phyloP scores from a whole-genome alignment of 805 yeast genomes.

The Ogataea nitratoaversa region DNA sequence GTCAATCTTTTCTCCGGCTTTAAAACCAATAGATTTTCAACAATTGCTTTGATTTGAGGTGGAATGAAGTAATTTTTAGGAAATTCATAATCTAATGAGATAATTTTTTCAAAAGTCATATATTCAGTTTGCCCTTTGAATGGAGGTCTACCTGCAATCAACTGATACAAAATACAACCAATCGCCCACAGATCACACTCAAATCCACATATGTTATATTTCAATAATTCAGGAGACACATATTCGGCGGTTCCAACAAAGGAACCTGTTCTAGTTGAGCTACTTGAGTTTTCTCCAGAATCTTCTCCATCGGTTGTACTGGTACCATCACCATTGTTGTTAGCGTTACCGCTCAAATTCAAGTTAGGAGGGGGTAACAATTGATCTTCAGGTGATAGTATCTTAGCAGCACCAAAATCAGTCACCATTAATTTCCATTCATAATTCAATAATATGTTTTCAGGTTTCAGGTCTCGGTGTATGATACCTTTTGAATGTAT shows the following conservation, averaged over 20 bases:
- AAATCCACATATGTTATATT: slow-evolving; percentile 74
- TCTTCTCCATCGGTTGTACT: slow-evolving; percentile 5
- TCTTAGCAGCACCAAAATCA: slow-evolving; percentile 97
- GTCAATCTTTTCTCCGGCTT: slow-evolving; percentile 66
- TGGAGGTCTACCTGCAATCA: slow-evolving; percentile 82
- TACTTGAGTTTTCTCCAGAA: slow-evolving; percentile 18
- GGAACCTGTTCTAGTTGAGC: slow-evolving; percentile 53
- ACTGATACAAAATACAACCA: slow-evolving; percentile 83
- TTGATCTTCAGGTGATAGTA: slow-evolving; percentile 46
- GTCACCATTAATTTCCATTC: slow-evolving; percentile 89
- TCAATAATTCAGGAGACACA: slow-evolving; percentile 86
- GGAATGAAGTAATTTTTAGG: slow-evolving; percentile 60
- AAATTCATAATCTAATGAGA: slow-evolving; percentile 67
- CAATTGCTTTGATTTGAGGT: slow-evolving; percentile 56
- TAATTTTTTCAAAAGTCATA: slow-evolving; percentile 84
- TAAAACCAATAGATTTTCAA: slow-evolving; percentile 60
- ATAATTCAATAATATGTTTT: slow-evolving; percentile 77
- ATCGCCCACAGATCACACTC: slow-evolving; percentile 91
- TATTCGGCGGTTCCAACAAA: slow-evolving; percentile 98
- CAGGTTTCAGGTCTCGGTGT: slow-evolving; percentile 94
- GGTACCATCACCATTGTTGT: slow-evolving; percentile 23
- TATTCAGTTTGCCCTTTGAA: slow-evolving; percentile 84
- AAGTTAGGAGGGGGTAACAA: slow-evolving; percentile 5
- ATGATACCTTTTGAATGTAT: slow-evolving; percentile 88
- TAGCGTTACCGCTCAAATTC: too few species aligned